phyloP scores from a whole-genome alignment of 2,329 filamentous ascomycete genomes.

The Penicillium sp. region DNA sequence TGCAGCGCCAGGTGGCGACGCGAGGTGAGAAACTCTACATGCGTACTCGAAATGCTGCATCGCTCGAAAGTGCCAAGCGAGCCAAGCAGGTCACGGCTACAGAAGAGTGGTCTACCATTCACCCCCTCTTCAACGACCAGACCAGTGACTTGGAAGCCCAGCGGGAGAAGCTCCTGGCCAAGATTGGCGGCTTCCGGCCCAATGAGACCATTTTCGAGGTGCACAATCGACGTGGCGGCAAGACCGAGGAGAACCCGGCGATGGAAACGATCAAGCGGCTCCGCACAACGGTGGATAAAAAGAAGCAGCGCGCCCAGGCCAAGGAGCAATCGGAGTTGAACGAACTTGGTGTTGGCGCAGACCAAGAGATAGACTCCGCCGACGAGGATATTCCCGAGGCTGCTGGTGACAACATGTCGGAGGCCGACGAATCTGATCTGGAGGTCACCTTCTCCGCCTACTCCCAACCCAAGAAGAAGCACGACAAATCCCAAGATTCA shows the following conservation, averaged over 20 bases:
- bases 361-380: slow-evolving; percentile 35
- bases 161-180: slow-evolving; percentile 81
- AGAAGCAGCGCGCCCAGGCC: slow-evolving; percentile 39
- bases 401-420: slow-evolving; percentile 52
- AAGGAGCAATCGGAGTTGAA: slow-evolving; percentile 26
- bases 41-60: slow-evolving; percentile 85
- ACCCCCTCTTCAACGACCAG: slow-evolving; percentile 76
- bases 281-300: slow-evolving; percentile 42
- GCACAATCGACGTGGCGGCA: slow-evolving; percentile 70
- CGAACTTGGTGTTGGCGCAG: slow-evolving; percentile 31
- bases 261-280: slow-evolving; percentile 51
- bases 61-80: slow-evolving; percentile 83
- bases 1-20: slow-evolving; percentile 69
- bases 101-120: slow-evolving; percentile 70
- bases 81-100: slow-evolving; percentile 74
- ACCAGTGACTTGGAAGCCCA: slow-evolving; percentile 64
- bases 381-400: slow-evolving; percentile 42
- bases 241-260: slow-evolving; percentile 53
- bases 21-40: slow-evolving; percentile 95
- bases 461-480: slow-evolving; percentile 44
- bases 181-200: slow-evolving; percentile 84
- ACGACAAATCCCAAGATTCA: slow-evolving; percentile 53
- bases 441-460: slow-evolving; percentile 70
- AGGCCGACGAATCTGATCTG: slow-evolving; percentile 63
- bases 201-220: slow-evolving; percentile 97